Evolutionary conservation across 305 asterid species (phyloP).

Genomic region (Andrographis paniculata): DNA sequence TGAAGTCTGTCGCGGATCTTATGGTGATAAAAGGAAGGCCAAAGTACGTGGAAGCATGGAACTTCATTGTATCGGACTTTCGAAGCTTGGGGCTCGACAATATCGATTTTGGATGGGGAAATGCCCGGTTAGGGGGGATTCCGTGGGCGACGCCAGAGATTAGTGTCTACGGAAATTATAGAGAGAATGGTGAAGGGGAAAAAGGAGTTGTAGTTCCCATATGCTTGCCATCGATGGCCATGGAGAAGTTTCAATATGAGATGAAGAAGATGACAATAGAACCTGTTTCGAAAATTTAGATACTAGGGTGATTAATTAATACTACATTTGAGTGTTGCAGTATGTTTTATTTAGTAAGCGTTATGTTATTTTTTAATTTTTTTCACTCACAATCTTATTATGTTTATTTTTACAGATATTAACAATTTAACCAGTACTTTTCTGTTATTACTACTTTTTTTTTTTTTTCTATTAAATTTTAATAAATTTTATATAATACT

Average conservation of each 20-base stretch:
- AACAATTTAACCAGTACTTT: too few relatives aligned
- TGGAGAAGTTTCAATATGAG: conserved; percentile 17
- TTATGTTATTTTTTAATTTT: too few relatives aligned
- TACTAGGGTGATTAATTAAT: too few relatives aligned
- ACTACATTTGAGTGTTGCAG: too few relatives aligned
- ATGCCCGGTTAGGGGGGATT: conserved; percentile 18
- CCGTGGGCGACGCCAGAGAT: neutral
- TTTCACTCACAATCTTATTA: too few relatives aligned
- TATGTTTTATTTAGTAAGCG: too few relatives aligned
- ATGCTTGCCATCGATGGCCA: conserved; percentile 18
- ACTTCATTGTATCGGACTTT: conserved; percentile 14
- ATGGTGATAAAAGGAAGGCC: conserved; percentile 16
- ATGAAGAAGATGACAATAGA: conserved; percentile 2
- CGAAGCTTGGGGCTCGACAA: too few relatives aligned
- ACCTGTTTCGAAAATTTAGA: neutral
- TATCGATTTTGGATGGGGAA: too few relatives aligned
- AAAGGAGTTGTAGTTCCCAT: conserved; percentile 15
- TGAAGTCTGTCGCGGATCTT: conserved; percentile 15
- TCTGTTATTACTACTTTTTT: too few relatives aligned
- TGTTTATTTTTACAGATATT: too few relatives aligned
- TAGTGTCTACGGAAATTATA: neutral
- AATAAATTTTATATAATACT: too few relatives aligned
- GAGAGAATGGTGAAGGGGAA: conserved; percentile 4
- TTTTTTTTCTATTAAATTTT: too few relatives aligned
- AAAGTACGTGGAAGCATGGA: neutral